These are phyloP conservation scores for Globisporangium emineosum DNA, from an alignment of 352 stramenopile species.

Conservation along the genomic window DNA sequence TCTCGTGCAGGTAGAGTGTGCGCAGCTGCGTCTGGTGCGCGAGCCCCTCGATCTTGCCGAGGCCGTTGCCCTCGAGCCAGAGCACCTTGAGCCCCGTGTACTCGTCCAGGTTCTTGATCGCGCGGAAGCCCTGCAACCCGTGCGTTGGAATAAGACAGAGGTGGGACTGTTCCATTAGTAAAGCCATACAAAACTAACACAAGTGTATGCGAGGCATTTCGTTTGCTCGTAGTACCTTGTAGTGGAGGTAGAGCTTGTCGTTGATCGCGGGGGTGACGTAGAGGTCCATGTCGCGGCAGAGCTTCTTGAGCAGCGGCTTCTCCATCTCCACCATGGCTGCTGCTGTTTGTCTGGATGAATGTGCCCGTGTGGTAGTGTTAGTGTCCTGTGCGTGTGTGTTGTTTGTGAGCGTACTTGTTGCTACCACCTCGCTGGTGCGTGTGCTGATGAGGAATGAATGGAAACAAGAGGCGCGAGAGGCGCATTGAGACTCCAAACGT, in stretches of 20 bases:
- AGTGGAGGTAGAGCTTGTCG: constrained; percentile 96
- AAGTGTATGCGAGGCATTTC: too few species aligned
- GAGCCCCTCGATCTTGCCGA: constrained; percentile 89
- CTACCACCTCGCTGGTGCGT: not conserved
- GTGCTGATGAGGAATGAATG: not conserved
- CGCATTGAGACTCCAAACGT: not conserved
- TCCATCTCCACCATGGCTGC: constrained; percentile 85
- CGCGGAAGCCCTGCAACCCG: constrained; percentile 79
- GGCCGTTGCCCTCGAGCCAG: constrained; percentile 93
- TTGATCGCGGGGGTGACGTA: constrained; percentile 93
- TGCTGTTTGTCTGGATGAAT: not conserved
- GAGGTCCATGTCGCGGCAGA: constrained; percentile 89
- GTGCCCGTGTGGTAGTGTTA: not conserved
- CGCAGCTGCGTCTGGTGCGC: constrained; percentile 83
- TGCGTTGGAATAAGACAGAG: not conserved
- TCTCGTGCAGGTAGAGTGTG: constrained; percentile 94
- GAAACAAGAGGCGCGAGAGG: too few species aligned
- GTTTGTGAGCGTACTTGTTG: too few species aligned
- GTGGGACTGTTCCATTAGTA: too few species aligned
- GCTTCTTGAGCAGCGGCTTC: constrained; percentile 80
- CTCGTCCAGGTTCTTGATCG: constrained; percentile 93
- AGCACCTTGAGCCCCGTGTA: constrained; percentile 93
- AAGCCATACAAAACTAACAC: too few species aligned
- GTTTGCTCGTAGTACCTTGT: constrained; percentile 66
- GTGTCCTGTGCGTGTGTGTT: not conserved